Conservation (phyloP, 768 basidiomycete genomes). For the Chalciporus pseudorubinellus region DNA sequence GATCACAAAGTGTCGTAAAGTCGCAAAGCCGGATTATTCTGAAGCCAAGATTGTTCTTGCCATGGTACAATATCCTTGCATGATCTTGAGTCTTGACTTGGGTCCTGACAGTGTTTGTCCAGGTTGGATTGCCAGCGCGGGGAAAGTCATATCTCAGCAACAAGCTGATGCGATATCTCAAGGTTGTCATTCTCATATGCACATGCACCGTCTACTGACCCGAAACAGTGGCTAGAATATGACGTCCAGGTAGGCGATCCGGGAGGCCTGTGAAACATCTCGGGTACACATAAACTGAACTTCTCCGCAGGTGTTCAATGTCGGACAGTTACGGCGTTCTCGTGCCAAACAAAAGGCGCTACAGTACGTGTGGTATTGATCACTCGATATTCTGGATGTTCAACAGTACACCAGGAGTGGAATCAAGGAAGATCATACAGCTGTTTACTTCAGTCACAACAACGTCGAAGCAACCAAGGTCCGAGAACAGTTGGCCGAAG, state of each 20-base stretch:
- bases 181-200: conserved; percentile 47
- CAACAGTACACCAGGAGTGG: conserved; percentile 53
- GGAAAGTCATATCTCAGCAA: conserved; percentile 99
- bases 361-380: conserved; percentile 44
- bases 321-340: conserved; percentile 88
- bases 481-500: conserved; percentile 82
- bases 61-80: conserved; percentile 57
- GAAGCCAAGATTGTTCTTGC: conserved; percentile 98
- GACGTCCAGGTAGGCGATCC: conserved; percentile 77
- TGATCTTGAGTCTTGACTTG: not conserved
- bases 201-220: conserved; percentile 8
- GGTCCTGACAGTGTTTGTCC: not conserved
- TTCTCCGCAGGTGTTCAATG: conserved; percentile 83
- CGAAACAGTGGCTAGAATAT: conserved; percentile 93
- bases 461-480: conserved; percentile 74
- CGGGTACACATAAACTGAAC: not conserved
- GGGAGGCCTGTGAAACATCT: not conserved
- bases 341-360: conserved; percentile 80
- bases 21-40: conserved; percentile 96
- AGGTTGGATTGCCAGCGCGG: conserved; percentile 97
- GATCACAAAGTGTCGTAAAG: conserved; percentile 36
- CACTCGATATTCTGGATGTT: not conserved
- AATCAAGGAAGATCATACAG: conserved; percentile 86
- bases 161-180: conserved; percentile 94
- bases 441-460: conserved; percentile 84